A percentile compares a stretch with the other conserved stretches of the same genome.
Evolutionary conservation across 208 protist species (phyloP).

Genomic region (Trichomonas gallinae): DNA sequence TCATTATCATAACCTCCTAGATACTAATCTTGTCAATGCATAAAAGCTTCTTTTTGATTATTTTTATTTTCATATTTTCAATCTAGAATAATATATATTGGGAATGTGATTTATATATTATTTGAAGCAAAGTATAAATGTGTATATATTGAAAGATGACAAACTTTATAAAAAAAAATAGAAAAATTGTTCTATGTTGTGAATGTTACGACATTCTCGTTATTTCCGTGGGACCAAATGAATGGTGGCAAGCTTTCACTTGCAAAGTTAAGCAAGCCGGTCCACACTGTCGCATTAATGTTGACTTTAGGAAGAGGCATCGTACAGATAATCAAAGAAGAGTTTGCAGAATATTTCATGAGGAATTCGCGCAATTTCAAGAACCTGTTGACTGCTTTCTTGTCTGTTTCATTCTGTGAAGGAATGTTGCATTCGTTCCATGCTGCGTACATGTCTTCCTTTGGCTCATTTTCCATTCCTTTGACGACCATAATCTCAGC

Average conservation of each 20-base stretch:
- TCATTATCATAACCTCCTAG: no score
- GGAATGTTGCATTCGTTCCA: neutral
- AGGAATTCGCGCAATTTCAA: neutral
- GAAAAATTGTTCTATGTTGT: neutral
- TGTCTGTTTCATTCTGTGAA: neutral
- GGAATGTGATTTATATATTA: no score
- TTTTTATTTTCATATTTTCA: no score
- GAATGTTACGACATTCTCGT: neutral
- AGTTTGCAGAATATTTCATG: neutral
- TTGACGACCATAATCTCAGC: neutral
- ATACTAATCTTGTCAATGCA: no score
- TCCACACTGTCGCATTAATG: neutral
- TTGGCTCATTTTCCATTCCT: neutral
- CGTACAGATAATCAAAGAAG: neutral
- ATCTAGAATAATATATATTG: no score
- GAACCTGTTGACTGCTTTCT: neutral
- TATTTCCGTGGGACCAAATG: neutral
- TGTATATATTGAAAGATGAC: no score
- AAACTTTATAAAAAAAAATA: no score
- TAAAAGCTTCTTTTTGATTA: no score
- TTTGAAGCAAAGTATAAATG: no score
- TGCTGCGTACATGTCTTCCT: neutral
- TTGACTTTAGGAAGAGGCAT: neutral
- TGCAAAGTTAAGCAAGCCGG: neutral
- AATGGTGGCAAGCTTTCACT: constrained; percentile 5